phyloP scores from a whole-genome alignment of 805 yeast species.

The Wickerhamiella cacticola region DNA sequence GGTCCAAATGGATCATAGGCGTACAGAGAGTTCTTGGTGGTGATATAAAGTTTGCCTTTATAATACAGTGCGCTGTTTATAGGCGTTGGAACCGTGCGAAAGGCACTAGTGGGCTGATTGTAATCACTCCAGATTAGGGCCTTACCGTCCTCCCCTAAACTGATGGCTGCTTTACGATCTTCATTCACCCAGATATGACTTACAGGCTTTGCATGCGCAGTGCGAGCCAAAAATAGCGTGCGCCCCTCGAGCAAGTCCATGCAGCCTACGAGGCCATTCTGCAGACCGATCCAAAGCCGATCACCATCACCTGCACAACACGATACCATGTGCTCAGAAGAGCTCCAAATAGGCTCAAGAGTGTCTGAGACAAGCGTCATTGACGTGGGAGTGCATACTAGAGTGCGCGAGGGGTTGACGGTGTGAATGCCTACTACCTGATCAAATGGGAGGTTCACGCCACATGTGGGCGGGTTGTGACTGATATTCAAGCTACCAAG shows the following conservation, averaged over 20 bases:
- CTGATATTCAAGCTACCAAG: not conserved
- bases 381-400: not conserved
- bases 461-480: conserved; percentile 1
- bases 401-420: not conserved
- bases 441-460: not conserved
- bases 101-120: not conserved
- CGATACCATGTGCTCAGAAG: not conserved
- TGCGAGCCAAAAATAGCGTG: not conserved
- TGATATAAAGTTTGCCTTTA: not conserved
- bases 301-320: not conserved
- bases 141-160: conserved; percentile 5
- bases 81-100: not conserved
- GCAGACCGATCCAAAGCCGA: conserved; percentile 5
- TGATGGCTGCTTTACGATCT: not conserved
- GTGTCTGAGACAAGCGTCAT: not conserved
- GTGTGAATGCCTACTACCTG: not conserved
- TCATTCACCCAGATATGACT: not conserved
- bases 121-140: not conserved
- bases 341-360: not conserved
- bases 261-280: not conserved
- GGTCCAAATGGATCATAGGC: not conserved
- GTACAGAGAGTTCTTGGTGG: conserved; percentile 4
- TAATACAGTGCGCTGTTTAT: not conserved
- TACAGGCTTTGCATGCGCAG: conserved; percentile 1
- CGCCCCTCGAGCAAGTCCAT: not conserved